phyloP scores from a whole-genome alignment of 2,329 filamentous ascomycete species.

The Tolypocladium pustulatum region DNA sequence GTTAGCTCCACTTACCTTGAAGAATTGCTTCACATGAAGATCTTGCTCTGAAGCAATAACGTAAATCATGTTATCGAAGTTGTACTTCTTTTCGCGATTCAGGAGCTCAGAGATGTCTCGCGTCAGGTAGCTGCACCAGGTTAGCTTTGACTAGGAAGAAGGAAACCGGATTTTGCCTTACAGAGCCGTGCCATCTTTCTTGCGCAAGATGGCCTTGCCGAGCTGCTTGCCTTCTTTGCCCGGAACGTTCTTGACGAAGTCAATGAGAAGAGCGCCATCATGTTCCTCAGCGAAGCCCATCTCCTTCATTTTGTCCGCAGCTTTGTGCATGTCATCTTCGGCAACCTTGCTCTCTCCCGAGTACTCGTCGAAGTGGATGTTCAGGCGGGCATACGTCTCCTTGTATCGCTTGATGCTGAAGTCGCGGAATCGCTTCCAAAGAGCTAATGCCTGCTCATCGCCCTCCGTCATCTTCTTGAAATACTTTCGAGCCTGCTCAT shows the following conservation, averaged over 20 bases:
- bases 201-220: constrained; percentile 58
- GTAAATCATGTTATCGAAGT: constrained; percentile 73
- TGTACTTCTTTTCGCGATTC: constrained; percentile 49
- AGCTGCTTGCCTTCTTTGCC: constrained; percentile 60
- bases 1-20: constrained; percentile 33
- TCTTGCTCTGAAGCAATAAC: constrained; percentile 65
- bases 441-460: constrained; percentile 38
- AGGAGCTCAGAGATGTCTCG: constrained; percentile 68
- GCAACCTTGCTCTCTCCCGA: constrained; percentile 64
- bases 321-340: constrained; percentile 53
- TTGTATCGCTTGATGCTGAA: constrained; percentile 32
- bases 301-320: constrained; percentile 51
- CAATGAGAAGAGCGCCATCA: constrained; percentile 61
- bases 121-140: constrained; percentile 43
- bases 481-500: constrained; percentile 40
- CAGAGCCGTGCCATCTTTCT: constrained; percentile 64
- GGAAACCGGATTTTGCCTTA: constrained; percentile 19
- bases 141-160: neutral
- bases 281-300: constrained; percentile 58
- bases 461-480: constrained; percentile 50
- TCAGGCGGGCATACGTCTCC: constrained; percentile 57
- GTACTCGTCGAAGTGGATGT: constrained; percentile 63
- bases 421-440: constrained; percentile 45
- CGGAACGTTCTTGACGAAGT: constrained; percentile 57
- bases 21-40: constrained; percentile 60